Evolutionary conservation across 306 rosid species (phyloP).

Genomic region (Cucurbita pepo): DNA sequence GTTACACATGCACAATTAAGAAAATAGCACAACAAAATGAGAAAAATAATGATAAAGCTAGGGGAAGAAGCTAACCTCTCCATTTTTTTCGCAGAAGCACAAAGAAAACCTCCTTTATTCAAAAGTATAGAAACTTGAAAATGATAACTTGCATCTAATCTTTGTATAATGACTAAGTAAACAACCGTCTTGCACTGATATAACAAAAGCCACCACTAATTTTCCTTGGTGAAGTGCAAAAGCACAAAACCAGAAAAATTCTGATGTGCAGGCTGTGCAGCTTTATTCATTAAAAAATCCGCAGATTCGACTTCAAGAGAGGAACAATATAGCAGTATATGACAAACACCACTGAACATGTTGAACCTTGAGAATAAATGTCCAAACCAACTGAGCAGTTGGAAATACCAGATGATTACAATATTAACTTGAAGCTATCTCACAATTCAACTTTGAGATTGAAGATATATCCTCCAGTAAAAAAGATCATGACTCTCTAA

Average conservation of each 20-base stretch:
- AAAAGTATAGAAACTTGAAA: slow-evolving; percentile 31
- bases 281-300: slow-evolving; percentile 52
- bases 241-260: slow-evolving; percentile 46
- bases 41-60: background rate
- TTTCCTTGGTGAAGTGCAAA: slow-evolving; percentile 29
- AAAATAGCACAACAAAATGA: background rate
- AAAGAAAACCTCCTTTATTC: slow-evolving; percentile 59
- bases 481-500: slow-evolving; percentile 17
- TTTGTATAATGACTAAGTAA: slow-evolving; percentile 32
- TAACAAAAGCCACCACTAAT: slow-evolving; percentile 63
- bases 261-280: slow-evolving; percentile 52
- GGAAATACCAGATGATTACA: slow-evolving; percentile 17
- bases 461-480: slow-evolving; percentile 28
- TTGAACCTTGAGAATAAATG: slow-evolving; percentile 26
- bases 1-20: background rate
- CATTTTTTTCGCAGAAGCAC: slow-evolving; percentile 37
- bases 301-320: slow-evolving; percentile 22
- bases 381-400: slow-evolving; percentile 19
- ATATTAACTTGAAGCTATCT: slow-evolving; percentile 27
- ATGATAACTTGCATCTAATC: slow-evolving; percentile 59
- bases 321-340: slow-evolving; percentile 19
- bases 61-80: slow-evolving; percentile 52
- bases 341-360: slow-evolving; percentile 45
- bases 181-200: slow-evolving; percentile 31
- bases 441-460: slow-evolving; percentile 30